Evolutionary conservation across 2,329 filamentous ascomycete species (phyloP).

Genomic region (Stemphylium beticola): DNA sequence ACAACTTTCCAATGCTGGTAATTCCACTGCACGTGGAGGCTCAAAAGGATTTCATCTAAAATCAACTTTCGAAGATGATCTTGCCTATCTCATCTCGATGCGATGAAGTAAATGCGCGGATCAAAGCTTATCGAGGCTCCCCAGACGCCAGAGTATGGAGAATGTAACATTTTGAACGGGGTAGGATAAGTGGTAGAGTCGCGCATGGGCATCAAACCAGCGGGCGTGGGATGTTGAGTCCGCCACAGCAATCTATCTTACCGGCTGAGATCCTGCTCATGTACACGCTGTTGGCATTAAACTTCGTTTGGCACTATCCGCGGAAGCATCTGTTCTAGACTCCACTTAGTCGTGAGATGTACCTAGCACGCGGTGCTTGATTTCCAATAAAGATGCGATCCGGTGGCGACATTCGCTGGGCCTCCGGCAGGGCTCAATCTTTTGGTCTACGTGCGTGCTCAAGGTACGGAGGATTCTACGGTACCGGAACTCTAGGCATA

Average conservation of each 20-base stretch:
- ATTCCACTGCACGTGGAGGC: neutral
- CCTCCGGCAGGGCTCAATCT: no score
- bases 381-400: no score
- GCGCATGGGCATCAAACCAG: neutral
- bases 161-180: no score
- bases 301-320: neutral
- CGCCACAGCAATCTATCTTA: neutral
- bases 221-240: neutral
- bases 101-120: no score
- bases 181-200: neutral
- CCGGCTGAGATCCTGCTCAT: neutral
- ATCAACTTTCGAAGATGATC: no score
- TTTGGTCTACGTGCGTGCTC: neutral
- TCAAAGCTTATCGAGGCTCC: no score
- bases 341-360: neutral
- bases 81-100: no score
- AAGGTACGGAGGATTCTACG: neutral
- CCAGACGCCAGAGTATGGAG: no score
- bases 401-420: no score
- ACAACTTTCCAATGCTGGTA: neutral
- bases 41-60: neutral
- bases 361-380: neutral
- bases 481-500: no score
- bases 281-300: neutral
- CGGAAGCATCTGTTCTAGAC: neutral